Conservation (phyloP, 208 protist genomes). For the Leptomonas seymouri region DNA sequence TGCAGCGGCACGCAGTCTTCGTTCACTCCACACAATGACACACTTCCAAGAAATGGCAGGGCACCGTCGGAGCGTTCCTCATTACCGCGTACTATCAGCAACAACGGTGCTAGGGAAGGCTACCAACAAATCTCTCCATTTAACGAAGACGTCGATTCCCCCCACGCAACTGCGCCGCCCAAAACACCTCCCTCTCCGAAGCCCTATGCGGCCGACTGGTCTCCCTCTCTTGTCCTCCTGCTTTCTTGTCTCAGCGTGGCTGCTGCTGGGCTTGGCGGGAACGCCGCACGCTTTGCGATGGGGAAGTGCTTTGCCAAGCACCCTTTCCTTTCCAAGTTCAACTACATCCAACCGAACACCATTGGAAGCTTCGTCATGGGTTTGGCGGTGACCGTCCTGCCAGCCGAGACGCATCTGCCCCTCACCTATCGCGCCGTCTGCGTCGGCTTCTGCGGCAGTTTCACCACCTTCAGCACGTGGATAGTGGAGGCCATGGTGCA, state of each 20-base stretch:
- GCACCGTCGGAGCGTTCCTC: not conserved
- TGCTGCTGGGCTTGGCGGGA: conserved; percentile 54
- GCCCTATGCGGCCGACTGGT: conserved; percentile 19
- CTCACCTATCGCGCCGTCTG: conserved; percentile 39
- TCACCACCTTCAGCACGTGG: conserved; percentile 69
- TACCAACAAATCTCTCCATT: not conserved
- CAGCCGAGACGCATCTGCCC: conserved; percentile 31
- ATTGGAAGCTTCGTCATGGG: conserved; percentile 58
- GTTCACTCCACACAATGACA: not conserved
- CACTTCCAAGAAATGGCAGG: not conserved
- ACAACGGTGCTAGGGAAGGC: not conserved
- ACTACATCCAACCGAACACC: conserved; percentile 46
- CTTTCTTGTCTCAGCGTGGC: conserved; percentile 45
- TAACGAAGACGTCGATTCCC: not conserved
- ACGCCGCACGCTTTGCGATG: conserved; percentile 44
- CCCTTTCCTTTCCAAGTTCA: conserved; percentile 45
- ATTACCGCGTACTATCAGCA: not conserved
- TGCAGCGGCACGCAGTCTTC: not conserved
- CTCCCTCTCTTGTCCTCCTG: conserved; percentile 13
- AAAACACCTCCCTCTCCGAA: not conserved
- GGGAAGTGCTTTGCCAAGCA: conserved; percentile 18
- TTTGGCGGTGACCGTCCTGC: conserved; percentile 25
- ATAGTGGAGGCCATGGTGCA: conserved; percentile 42
- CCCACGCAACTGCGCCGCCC: not conserved
- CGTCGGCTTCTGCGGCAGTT: conserved; percentile 62